A percentile compares a stretch with the other conserved stretches of the same genome.
Conservation (phyloP, 129 eudicot species). For the Oenanthe sinensis region DNA sequence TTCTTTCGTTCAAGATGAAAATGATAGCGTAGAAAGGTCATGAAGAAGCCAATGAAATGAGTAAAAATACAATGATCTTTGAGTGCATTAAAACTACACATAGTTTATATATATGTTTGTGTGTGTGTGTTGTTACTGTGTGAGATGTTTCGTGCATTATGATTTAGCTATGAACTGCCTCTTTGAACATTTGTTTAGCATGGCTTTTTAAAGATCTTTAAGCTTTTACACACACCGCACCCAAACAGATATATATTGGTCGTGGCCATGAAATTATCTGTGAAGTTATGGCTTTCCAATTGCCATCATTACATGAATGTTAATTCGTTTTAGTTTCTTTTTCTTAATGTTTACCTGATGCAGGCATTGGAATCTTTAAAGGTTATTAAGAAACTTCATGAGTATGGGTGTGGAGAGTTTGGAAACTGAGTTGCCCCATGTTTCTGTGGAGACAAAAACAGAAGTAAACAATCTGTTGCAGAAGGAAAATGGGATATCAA, state of each 20-base stretch:
- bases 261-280: background rate
- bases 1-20: background rate
- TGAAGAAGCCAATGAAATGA: background rate
- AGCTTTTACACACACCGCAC: background rate
- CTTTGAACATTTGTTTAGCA: background rate
- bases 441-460: slow-evolving; percentile 30
- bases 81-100: no score
- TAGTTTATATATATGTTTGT: background rate
- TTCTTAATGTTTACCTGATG: background rate
- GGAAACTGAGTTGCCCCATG: slow-evolving; percentile 46
- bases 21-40: background rate
- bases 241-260: background rate
- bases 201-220: background rate
- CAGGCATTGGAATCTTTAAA: slow-evolving; percentile 22
- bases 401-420: slow-evolving; percentile 58
- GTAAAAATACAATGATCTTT: background rate
- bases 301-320: background rate
- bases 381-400: background rate
- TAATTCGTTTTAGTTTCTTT: background rate
- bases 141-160: background rate
- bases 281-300: background rate
- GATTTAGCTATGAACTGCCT: background rate
- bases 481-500: slow-evolving; percentile 11
- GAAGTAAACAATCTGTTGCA: slow-evolving; percentile 26
- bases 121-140: background rate